Evolutionary conservation across 2,329 filamentous ascomycete species (phyloP).

Genomic region (Metarhizium brunneum): DNA sequence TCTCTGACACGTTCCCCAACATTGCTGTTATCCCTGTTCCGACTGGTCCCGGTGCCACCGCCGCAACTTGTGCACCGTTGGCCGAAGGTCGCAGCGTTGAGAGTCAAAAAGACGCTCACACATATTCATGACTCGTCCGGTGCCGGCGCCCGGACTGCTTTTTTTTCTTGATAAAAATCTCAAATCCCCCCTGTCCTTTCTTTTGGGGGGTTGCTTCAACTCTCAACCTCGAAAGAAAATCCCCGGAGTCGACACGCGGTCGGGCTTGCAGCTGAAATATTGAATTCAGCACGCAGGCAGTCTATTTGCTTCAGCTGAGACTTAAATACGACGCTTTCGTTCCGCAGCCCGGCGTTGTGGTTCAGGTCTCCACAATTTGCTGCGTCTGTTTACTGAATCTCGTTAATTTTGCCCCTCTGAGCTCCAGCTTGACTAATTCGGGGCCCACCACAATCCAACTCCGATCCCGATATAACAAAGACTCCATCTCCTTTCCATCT

Average conservation of each 20-base stretch:
- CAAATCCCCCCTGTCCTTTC: neutral
- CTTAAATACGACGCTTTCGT: neutral
- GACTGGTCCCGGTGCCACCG: conserved; percentile 5
- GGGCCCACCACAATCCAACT: neutral
- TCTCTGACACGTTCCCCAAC: neutral
- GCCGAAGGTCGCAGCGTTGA: neutral
- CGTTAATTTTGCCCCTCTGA: neutral
- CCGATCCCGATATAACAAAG: neutral
- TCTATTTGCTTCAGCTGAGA: neutral
- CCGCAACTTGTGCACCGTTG: neutral
- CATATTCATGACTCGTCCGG: neutral
- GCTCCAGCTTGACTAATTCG: neutral
- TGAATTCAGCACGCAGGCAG: neutral
- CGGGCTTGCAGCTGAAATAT: neutral
- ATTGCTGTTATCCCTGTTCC: conserved; percentile 4
- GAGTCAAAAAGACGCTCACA: neutral
- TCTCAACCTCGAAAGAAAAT: neutral
- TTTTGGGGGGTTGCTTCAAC: neutral
- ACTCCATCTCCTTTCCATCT: neutral
- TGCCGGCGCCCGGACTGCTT: neutral
- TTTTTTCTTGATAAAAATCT: neutral
- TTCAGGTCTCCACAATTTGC: neutral
- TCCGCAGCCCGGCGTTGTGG: neutral
- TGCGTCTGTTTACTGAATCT: neutral
- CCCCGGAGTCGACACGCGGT: neutral